Evolutionary conservation across 768 basidiomycete species (phyloP).

Genomic region (Candolleomyces efflorescens): DNA sequence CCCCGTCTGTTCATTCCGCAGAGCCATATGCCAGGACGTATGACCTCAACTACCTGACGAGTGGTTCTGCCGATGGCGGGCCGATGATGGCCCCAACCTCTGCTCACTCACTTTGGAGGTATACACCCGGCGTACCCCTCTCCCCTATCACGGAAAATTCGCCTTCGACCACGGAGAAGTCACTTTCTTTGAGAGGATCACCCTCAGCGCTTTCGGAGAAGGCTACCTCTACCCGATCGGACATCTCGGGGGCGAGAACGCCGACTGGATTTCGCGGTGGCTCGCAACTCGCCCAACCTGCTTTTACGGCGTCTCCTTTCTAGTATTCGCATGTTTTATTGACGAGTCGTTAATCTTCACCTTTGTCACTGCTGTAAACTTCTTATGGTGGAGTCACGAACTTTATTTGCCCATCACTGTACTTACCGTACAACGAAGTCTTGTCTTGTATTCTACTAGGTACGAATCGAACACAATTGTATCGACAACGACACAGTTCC

Average conservation of each 20-base stretch:
- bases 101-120: not conserved
- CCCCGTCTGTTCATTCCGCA: too few relatives aligned
- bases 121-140: not conserved
- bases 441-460: too few relatives aligned
- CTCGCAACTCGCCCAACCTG: not conserved
- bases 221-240: not conserved
- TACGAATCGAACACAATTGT: too few relatives aligned
- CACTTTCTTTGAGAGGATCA: not conserved
- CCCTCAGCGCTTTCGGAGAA: not conserved
- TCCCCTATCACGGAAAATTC: slow-evolving; percentile 4
- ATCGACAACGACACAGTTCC: too few relatives aligned
- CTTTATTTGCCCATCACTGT: too few relatives aligned
- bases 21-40: too few relatives aligned
- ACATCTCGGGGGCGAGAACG: not conserved
- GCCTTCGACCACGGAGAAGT: not conserved
- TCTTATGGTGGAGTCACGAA: too few relatives aligned
- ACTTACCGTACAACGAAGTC: too few relatives aligned
- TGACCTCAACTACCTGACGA: not conserved
- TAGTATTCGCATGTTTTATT: too few relatives aligned
- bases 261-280: not conserved
- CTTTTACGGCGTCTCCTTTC: not conserved
- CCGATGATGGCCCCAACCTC: not conserved
- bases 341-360: too few relatives aligned
- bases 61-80: not conserved
- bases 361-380: too few relatives aligned